Evolutionary conservation across 2,329 filamentous ascomycete genomes (phyloP).

Genomic region (Fusarium sulawesiense): DNA sequence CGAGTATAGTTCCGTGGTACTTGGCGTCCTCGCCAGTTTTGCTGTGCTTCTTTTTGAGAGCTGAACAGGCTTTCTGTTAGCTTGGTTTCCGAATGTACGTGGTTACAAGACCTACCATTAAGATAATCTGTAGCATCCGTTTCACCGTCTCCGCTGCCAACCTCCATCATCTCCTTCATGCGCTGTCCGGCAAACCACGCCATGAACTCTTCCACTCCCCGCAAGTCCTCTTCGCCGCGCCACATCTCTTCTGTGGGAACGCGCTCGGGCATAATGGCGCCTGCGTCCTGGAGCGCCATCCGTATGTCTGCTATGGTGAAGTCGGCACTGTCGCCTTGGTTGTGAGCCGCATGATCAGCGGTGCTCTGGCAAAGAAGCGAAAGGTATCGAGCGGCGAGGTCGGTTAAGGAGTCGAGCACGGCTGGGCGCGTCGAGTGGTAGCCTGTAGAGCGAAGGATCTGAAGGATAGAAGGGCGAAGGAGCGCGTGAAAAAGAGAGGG

Average conservation of each 20-base stretch:
- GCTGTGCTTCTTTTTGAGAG: slow-evolving; percentile 91
- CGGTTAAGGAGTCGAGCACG: slow-evolving; percentile 88
- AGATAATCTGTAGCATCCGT: slow-evolving; percentile 76
- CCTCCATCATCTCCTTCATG: slow-evolving; percentile 83
- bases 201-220: slow-evolving; percentile 82
- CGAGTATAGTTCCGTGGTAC: slow-evolving; percentile 86
- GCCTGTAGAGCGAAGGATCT: slow-evolving; percentile 90
- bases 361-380: slow-evolving; percentile 78
- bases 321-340: slow-evolving; percentile 66
- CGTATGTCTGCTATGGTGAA: slow-evolving; percentile 77
- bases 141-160: slow-evolving; percentile 78
- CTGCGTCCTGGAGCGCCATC: slow-evolving; percentile 85
- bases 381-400: slow-evolving; percentile 86
- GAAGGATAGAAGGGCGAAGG: slow-evolving; percentile 85
- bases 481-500: slow-evolving; percentile 75
- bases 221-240: slow-evolving; percentile 77
- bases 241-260: slow-evolving; percentile 76
- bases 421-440: slow-evolving; percentile 85
- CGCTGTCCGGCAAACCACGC: slow-evolving; percentile 80
- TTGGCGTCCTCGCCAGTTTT: slow-evolving; percentile 89
- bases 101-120: slow-evolving; percentile 60
- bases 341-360: slow-evolving; percentile 76
- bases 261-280: slow-evolving; percentile 76
- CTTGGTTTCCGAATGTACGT: neutral
- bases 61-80: slow-evolving; percentile 61